phyloP scores from a whole-genome alignment of 768 basidiomycete genomes.

The Flagelloscypha sp. region DNA sequence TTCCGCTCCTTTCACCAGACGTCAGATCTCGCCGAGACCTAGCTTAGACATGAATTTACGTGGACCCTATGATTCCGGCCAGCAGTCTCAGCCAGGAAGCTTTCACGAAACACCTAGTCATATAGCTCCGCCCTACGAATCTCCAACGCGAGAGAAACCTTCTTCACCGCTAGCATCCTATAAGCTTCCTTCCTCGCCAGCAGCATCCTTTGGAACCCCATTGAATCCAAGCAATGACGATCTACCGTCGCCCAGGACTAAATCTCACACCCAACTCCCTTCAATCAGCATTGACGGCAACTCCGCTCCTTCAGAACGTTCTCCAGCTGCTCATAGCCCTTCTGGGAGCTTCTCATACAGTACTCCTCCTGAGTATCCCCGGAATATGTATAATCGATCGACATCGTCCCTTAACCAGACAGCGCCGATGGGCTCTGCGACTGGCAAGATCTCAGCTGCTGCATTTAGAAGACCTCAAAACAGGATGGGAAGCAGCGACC shows the following conservation, averaged over 20 bases:
- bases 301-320: too few species aligned
- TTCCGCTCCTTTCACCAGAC: slow-evolving; percentile 30
- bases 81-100: too few species aligned
- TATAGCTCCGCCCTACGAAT: too few species aligned
- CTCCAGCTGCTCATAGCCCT: too few species aligned
- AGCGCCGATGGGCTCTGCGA: slow-evolving; percentile 18
- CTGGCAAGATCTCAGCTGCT: slow-evolving; percentile 66
- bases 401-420: slow-evolving; percentile 23
- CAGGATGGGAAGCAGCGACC: slow-evolving; percentile 19
- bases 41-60: slow-evolving; percentile 16
- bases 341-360: slow-evolving; percentile 26
- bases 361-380: slow-evolving; percentile 38
- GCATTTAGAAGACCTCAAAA: slow-evolving; percentile 55
- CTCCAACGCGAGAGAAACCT: too few species aligned
- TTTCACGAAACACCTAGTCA: too few species aligned
- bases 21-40: slow-evolving; percentile 31
- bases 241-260: too few species aligned
- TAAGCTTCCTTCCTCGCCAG: slow-evolving; percentile 1
- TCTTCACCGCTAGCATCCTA: too few species aligned
- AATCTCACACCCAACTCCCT: too few species aligned
- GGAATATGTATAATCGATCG: slow-evolving; percentile 22
- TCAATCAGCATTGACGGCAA: too few species aligned
- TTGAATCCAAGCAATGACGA: too few species aligned
- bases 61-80: slow-evolving; percentile 7
- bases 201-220: slow-evolving; percentile 10